Evolutionary conservation across 176 grass and related monocot species (phyloP), one percentile per base, ranked within the genome.

Genomic region (sorghum (Sorghum bicolor)): DNA sequence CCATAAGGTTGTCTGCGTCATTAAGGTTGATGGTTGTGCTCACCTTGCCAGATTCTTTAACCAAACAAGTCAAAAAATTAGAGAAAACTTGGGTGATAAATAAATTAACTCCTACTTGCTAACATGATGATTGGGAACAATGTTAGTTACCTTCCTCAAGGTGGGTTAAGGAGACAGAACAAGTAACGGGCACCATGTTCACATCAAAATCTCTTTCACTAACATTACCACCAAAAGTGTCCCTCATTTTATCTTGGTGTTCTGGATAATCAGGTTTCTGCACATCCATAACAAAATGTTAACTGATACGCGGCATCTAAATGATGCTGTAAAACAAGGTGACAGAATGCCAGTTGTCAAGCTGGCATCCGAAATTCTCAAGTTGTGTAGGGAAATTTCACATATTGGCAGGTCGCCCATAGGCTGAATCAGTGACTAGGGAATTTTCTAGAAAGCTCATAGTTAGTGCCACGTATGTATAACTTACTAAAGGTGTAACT

Each of bases 251-350:
- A 70, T 82, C 67, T 79, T 58, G 13, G 10, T 63, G 25, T 55
- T 66, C 75, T 44, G 36, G 72, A 79, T 72, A 84, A 82, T 39
- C 66, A 72, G 41, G 57, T 66, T 82, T 77, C 88, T 90, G 88
- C 78, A 86, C 10, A 90, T 10, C 28, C 24, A 72, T 11, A 58
- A 58, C 55, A 58, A 24, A 64, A 34, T 32, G 17, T 28, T 72
- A 77, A 38, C 43, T 72, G 34, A 58, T 24, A 24, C 2, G 38
- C 76, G 8, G 16, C 39, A 70, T 89, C 72, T 63, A 22, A 84
- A 69, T 47, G 43, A n/a, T n/a, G 9, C 33, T 73, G 66, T 76
- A 57, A 45, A 75, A 72, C 29, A 76, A 24, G 65, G 33, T 57
- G 19, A 67, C 11, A 81, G 26, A 87, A 75, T 28, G 17, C 12